Evolutionary conservation across 345 rosid species (phyloP).

Genomic region (Citrus unshiu): DNA sequence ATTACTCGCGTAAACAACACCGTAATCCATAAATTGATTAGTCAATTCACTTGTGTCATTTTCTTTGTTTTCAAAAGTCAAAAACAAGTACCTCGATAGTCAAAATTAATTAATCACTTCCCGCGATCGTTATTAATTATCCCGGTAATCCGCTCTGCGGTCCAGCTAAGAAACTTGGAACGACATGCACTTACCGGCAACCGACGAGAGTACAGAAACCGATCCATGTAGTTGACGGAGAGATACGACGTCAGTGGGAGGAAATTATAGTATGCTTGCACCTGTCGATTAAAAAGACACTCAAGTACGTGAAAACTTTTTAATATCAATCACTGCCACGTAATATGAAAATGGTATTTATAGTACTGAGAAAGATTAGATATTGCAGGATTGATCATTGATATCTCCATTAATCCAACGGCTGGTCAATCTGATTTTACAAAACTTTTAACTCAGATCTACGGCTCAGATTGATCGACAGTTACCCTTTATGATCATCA

Average conservation of each 20-base stretch:
- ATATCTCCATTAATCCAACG: background rate
- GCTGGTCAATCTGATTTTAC: background rate
- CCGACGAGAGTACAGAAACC: conserved; percentile 67
- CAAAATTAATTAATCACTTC: conserved; percentile 22
- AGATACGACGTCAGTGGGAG: conserved; percentile 94
- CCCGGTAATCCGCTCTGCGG: background rate
- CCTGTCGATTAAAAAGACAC: conserved; percentile 38
- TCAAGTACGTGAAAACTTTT: background rate
- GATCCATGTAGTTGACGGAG: conserved; percentile 93
- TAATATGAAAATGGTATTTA: background rate
- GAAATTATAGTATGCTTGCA: conserved; percentile 63
- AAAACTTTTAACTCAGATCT: conserved; percentile 4
- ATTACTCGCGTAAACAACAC: background rate
- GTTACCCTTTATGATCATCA: background rate
- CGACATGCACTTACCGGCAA: conserved; percentile 58
- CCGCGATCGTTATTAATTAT: conserved; percentile 4
- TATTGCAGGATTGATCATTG: background rate
- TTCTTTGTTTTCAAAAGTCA: conserved; percentile 45
- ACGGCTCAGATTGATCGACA: background rate
- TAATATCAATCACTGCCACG: background rate
- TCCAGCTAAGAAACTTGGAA: conserved; percentile 4
- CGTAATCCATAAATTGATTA: background rate
- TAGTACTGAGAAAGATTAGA: no score
- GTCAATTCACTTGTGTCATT: conserved; percentile 19
- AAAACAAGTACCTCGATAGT: conserved; percentile 18